Base-by-base conservation (phyloP, 768 basidiomycete species). In the Tricholoma sp. region DNA sequence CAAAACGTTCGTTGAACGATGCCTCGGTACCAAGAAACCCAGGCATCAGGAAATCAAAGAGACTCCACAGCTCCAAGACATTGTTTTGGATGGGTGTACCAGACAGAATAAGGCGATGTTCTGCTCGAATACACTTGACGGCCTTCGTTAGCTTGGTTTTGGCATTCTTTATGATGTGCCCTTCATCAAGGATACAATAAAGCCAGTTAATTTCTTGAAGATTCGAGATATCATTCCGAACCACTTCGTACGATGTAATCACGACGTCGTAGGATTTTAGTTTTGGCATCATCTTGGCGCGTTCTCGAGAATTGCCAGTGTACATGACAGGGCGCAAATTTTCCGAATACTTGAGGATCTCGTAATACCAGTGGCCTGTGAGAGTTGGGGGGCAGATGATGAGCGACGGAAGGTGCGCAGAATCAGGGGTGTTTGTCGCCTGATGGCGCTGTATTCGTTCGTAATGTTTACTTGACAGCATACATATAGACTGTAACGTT, bases 41-140 rank as follows among this genome's bases (percentile, higher is more conserved):
- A 13, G 97, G 97, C 97, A 99, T 99, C 61, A 99, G 75, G 74
- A 98, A 99, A 72, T 99, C 97, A 70, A 99, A 99, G 44, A 99
- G 74, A 71, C 93, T 97, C 97, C 97, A 99, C 2, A 99, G 75
- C 68, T 99, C 97, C 50, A 99, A 77, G 2, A 99, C 94, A 67
- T 99, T 98, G 69, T 99, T 99, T 73, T 99, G 97, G 56, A 99
- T 98, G 0, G 97, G 97, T 6, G 97, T 99, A 36, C 97, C 97
- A 0, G 94, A 97, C 2, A 99, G 77, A 65, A 99, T 91, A 18
- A 99, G 78, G 20, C 97, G 87, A 72, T 99, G 97, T 56, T 94
- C 88, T 0, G 96, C 92, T 54, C 82, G 83, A 45, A 98, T 81
- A 56, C 78, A 82, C 71, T 99, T 99, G 64, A 98, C 91, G 1